Base-by-base conservation (phyloP, 176 grass and related monocot genomes). In the Rhynchospora tenuis region DNA sequence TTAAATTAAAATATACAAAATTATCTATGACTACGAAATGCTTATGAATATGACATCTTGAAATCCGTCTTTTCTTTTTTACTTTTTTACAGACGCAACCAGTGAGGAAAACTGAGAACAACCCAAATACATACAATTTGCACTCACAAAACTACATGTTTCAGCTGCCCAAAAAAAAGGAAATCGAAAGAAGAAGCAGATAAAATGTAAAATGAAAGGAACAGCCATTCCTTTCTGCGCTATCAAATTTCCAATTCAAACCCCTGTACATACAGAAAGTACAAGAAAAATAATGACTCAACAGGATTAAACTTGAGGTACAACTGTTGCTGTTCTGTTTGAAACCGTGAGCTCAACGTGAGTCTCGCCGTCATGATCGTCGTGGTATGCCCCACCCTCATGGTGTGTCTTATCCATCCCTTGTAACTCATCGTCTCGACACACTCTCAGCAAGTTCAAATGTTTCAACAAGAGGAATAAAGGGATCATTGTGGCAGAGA, bases 331-430 rank as follows among this genome's bases (percentile, higher is more conserved):
- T 5, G 10, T 9, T 15, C 9, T 62, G 4, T 62, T 62, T 11
- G 15, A 20, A 67, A 68, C 23, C 1, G 5, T 26, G 1, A 59
- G 14, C 0, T 42, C 52, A 24, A 20, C 54, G 1, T 15, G 52
- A 59, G 1, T 10, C 50, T 76, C 69, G 7, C 56, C 31, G 16
- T 82, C 81, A 48, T 17, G 14, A 45, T 24, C 74, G 4, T 88
- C 73, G 23, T 72, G 70, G 64, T 88, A 88, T 15, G 55, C 72
- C 7, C 46, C 45, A 1, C 87, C 87, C 13, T 84, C 82, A 70
- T 88, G 87, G 11, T 84, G 82, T 0, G 87, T 88, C 42, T 24
- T 19, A 50, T 88, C 87, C 87, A 88, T 64, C 6, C 87, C 87
- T 7, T 56, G 20, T n/a, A 64, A 16, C 50, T 89, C 87, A 47